These are phyloP conservation scores for Rosa persica DNA, from an alignment of 306 rosid genomes.

Conservation along the genomic window DNA sequence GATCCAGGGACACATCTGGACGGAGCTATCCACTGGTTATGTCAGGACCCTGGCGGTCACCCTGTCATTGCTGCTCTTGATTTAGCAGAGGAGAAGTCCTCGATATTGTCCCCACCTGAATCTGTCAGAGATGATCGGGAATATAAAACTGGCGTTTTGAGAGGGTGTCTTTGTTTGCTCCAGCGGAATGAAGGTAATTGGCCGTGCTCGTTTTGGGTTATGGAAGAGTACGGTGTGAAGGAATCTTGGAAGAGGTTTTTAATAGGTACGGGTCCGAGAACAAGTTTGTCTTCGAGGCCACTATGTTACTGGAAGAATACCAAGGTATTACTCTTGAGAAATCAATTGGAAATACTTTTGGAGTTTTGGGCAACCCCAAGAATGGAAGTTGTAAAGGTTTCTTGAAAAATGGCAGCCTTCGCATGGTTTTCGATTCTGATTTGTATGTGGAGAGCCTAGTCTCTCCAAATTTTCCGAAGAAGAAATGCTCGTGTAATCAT, in stretches of 20 bases:
- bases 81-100: not conserved
- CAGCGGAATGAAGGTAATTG: not conserved
- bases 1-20: not conserved
- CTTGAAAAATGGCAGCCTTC: not conserved
- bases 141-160: not conserved
- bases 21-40: conserved; percentile 1
- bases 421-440: not conserved
- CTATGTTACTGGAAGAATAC: not conserved
- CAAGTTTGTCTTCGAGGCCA: not conserved
- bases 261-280: not conserved
- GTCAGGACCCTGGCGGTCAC: not conserved
- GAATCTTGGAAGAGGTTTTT: not conserved
- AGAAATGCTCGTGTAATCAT: not conserved
- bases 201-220: not conserved
- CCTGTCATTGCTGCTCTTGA: not conserved
- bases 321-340: too few species aligned
- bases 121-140: not conserved
- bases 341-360: not conserved
- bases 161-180: not conserved
- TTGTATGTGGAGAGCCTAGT: not conserved
- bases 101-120: not conserved
- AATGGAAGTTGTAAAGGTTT: not conserved
- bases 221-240: not conserved
- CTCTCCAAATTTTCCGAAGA: too few species aligned
- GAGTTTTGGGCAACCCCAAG: not conserved